Percentiles rank a stretch among this genome's conserved stretches.
Evolutionary conservation across 2,329 filamentous ascomycete species (phyloP).

Genomic region (Coleophoma cylindrospora): DNA sequence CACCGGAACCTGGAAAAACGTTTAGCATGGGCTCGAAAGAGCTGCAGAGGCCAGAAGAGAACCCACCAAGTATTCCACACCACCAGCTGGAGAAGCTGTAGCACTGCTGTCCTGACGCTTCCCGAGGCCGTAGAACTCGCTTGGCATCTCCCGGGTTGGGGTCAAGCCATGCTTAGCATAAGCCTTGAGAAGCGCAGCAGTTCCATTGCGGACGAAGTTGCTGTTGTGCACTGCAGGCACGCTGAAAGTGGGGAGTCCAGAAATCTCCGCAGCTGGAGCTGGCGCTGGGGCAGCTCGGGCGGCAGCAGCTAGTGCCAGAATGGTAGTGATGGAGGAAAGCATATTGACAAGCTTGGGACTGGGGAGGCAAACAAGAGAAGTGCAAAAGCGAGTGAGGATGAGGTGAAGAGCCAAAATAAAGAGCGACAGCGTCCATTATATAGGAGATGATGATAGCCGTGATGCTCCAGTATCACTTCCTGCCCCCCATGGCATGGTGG

Average conservation of each 20-base stretch:
- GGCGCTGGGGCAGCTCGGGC: conserved; percentile 16
- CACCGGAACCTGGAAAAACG: conserved; percentile 6
- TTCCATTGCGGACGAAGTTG: conserved; percentile 23
- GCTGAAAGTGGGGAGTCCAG: conserved; percentile 8
- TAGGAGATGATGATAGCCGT: conserved; percentile 1
- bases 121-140: conserved; percentile 13
- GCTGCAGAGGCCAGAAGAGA: no score
- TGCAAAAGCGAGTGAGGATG: conserved; percentile 6
- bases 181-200: conserved; percentile 23
- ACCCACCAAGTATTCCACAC: conserved; percentile 19
- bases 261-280: conserved; percentile 1
- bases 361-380: background rate
- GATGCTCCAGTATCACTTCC: no score
- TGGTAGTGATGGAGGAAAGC: conserved; percentile 16
- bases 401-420: conserved; percentile 6
- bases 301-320: conserved; percentile 17
- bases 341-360: conserved; percentile 13
- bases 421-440: conserved; percentile 12
- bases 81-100: conserved; percentile 11
- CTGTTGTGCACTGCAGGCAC: conserved; percentile 21
- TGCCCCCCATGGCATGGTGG: no score
- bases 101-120: conserved; percentile 25
- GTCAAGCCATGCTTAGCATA: conserved; percentile 24
- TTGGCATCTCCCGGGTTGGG: conserved; percentile 19
- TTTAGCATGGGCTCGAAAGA: no score